These are phyloP conservation scores for Endothia cerciana DNA, from an alignment of 2,329 filamentous ascomycete genomes.

Conservation along the genomic window DNA sequence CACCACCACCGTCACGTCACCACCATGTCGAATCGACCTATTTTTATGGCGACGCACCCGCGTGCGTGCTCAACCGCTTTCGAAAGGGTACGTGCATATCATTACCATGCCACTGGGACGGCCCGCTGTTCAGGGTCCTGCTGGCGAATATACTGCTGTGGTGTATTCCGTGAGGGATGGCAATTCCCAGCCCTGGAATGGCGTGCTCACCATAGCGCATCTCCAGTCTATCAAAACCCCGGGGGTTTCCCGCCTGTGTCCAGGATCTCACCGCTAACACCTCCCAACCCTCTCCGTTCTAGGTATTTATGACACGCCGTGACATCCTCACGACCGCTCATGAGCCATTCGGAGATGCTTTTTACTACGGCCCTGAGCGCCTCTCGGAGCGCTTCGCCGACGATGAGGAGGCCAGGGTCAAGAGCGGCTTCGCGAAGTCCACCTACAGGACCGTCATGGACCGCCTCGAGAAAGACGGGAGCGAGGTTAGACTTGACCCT, in stretches of 20 bases:
- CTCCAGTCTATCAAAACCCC: constrained; percentile 2
- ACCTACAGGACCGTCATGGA: constrained; percentile 81
- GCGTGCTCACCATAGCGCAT: constrained; percentile 27
- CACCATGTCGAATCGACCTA: constrained; percentile 76
- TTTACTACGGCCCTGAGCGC: constrained; percentile 92
- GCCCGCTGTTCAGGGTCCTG: constrained; percentile 21
- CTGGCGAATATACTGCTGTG: constrained; percentile 1
- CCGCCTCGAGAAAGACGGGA: constrained; percentile 70
- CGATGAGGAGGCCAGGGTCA: constrained; percentile 58
- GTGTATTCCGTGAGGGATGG: constrained; percentile 18
- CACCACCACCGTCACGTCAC: constrained; percentile 35
- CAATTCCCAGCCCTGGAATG: constrained; percentile 21
- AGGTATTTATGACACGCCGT: constrained; percentile 96
- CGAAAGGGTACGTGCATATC: constrained; percentile 71
- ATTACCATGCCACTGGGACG: constrained; percentile 10
- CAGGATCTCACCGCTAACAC: constrained; percentile 5
- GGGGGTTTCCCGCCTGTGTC: background rate
- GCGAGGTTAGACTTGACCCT: constrained; percentile 63
- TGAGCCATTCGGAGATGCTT: constrained; percentile 96
- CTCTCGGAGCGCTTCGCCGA: constrained; percentile 78
- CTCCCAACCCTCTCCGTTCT: constrained; percentile 5
- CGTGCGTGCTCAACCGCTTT: constrained; percentile 96
- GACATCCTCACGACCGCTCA: constrained; percentile 83
- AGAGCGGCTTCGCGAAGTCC: constrained; percentile 69
- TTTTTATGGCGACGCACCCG: constrained; percentile 94